Evolutionary conservation across 345 rosid genomes (phyloP).

Genomic region (Linum usitatissimum): DNA sequence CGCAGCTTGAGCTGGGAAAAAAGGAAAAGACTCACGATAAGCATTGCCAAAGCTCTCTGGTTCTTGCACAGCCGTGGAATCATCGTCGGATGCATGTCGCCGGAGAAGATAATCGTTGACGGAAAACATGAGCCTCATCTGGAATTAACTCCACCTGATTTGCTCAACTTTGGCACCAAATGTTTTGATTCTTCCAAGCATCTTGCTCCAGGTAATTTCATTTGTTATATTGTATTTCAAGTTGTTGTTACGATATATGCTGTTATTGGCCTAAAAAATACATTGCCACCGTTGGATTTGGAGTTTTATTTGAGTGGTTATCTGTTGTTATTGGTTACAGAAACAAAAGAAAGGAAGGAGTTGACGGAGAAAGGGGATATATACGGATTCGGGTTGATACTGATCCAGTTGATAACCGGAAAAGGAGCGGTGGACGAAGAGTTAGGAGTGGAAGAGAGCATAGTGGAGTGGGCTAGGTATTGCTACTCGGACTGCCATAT

Average conservation of each 20-base stretch:
- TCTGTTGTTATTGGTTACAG: constrained; percentile 23
- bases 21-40: constrained; percentile 42
- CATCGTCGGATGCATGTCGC: constrained; percentile 38
- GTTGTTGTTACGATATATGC: too few relatives aligned
- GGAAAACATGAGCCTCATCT: constrained; percentile 40
- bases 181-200: constrained; percentile 31
- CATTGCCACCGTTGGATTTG: too few relatives aligned
- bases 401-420: constrained; percentile 60
- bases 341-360: constrained; percentile 43
- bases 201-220: constrained; percentile 56
- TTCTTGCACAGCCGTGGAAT: constrained; percentile 40
- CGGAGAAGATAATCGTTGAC: constrained; percentile 45
- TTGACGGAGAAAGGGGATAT: constrained; percentile 52
- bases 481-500: constrained; percentile 65
- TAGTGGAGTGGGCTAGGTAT: constrained; percentile 63
- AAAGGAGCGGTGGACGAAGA: constrained; percentile 48
- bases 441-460: constrained; percentile 36
- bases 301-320: too few relatives aligned
- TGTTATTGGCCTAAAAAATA: too few relatives aligned
- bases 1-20: constrained; percentile 48
- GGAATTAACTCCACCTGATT: constrained; percentile 29
- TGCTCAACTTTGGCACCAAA: constrained; percentile 24
- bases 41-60: constrained; percentile 50
- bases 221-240: neutral
- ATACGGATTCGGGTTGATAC: constrained; percentile 57